Evolutionary conservation across 2,329 filamentous ascomycete species (phyloP).

Genomic region (Bipolaris bicolor): DNA sequence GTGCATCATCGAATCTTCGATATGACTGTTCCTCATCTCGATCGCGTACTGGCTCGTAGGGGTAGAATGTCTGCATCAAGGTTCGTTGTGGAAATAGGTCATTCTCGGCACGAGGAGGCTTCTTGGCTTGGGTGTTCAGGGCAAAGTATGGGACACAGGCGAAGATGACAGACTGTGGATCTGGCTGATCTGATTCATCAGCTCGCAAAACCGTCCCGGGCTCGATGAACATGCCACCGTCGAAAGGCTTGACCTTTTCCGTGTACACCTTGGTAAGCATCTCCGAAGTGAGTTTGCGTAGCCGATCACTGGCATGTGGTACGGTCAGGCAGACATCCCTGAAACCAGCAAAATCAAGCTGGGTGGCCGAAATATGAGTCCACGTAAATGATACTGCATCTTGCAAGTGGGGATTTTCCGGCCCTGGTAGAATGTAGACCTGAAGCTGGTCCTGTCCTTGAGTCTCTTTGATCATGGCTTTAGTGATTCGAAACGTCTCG

Average conservation of each 20-base stretch:
- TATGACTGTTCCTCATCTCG: slow-evolving; percentile 41
- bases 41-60: slow-evolving; percentile 39
- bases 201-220: slow-evolving; percentile 41
- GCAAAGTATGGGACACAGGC: slow-evolving; percentile 40
- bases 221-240: slow-evolving; percentile 43
- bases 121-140: slow-evolving; percentile 18
- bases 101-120: slow-evolving; percentile 3
- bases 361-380: slow-evolving; percentile 32
- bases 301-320: slow-evolving; percentile 24
- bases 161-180: slow-evolving; percentile 37
- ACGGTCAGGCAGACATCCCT: slow-evolving; percentile 31
- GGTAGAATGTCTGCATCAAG: slow-evolving; percentile 43
- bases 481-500: slow-evolving; percentile 38
- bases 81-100: slow-evolving; percentile 30
- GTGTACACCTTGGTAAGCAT: slow-evolving; percentile 33
- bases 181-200: slow-evolving; percentile 28
- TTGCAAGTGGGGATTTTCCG: slow-evolving; percentile 20
- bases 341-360: slow-evolving; percentile 36
- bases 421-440: slow-evolving; percentile 30
- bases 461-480: slow-evolving; percentile 21
- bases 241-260: slow-evolving; percentile 32
- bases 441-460: slow-evolving; percentile 28
- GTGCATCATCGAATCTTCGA: slow-evolving; percentile 28
- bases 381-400: slow-evolving; percentile 28
- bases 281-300: slow-evolving; percentile 22